Evolutionary conservation across 2,329 filamentous ascomycete species (phyloP).

Genomic region (Colletotrichum zoysiae): DNA sequence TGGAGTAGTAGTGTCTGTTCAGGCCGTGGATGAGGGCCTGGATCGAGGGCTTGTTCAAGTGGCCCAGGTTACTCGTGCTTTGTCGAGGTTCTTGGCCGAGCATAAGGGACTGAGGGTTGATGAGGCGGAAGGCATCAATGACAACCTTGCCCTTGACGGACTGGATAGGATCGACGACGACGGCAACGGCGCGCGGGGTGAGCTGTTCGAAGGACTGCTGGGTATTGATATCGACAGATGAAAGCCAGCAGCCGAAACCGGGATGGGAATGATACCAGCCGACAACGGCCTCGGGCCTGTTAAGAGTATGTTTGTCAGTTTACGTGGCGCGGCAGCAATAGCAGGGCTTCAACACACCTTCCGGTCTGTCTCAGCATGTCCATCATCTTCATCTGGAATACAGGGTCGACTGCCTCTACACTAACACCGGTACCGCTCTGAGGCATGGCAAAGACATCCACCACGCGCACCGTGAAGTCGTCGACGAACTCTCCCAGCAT

Average conservation of each 20-base stretch:
- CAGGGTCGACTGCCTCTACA: conserved; percentile 97
- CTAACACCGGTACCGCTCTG: conserved; percentile 98
- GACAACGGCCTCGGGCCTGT: conserved; percentile 93
- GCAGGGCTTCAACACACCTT: conserved; percentile 68
- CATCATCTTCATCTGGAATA: conserved; percentile 99
- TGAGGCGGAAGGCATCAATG: conserved; percentile 98
- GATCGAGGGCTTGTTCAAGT: conserved; percentile 99
- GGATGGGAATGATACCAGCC: conserved; percentile 99
- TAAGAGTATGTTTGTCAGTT: conserved; percentile 34
- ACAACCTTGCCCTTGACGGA: conserved; percentile 99
- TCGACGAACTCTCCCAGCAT: conserved; percentile 99
- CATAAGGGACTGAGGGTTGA: conserved; percentile 97
- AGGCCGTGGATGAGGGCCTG: conserved; percentile 98
- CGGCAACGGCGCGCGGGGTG: conserved; percentile 94
- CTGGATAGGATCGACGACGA: conserved; percentile 98
- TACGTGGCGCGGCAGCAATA: conserved; percentile 19
- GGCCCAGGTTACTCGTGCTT: conserved; percentile 96
- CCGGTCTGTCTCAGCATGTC: conserved; percentile 99
- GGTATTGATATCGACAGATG: conserved; percentile 98
- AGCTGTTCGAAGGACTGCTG: conserved; percentile 99
- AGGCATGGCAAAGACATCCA: conserved; percentile 99
- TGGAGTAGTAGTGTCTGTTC: conserved; percentile 99
- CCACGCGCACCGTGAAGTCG: conserved; percentile 97
- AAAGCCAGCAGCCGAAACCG: conserved; percentile 99
- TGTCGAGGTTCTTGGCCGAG: conserved; percentile 97